Conservation (phyloP, 352 stramenopile genomes). For the Phytophthora uliginosa region DNA sequence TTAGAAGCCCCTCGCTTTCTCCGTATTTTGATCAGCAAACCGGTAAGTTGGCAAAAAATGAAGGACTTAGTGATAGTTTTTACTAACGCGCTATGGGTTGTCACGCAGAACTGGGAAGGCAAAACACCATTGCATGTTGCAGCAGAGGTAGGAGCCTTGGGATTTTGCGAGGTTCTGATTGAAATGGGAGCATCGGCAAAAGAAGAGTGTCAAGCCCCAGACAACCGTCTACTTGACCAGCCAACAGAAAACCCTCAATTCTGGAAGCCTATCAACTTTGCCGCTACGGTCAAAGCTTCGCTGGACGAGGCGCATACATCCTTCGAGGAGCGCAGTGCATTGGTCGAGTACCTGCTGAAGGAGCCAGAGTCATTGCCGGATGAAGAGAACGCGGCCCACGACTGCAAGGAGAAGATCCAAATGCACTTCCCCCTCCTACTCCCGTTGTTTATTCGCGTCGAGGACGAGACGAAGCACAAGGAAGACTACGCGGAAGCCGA, state of each 20-base stretch:
- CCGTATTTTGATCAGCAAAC: conserved; percentile 46
- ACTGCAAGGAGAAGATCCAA: conserved; percentile 56
- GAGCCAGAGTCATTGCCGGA: conserved; percentile 48
- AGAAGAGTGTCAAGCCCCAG: conserved; percentile 49
- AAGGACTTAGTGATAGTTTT: background rate
- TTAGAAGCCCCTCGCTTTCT: conserved; percentile 37
- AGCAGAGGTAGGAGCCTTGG: conserved; percentile 53
- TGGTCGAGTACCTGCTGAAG: conserved; percentile 50
- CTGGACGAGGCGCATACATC: conserved; percentile 34
- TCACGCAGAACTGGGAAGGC: conserved; percentile 61
- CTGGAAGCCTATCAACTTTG: conserved; percentile 67
- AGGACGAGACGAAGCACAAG: conserved; percentile 46
- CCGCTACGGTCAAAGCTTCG: conserved; percentile 29
- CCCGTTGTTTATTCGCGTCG: conserved; percentile 45
- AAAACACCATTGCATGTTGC: conserved; percentile 64
- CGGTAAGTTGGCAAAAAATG: conserved; percentile 24
- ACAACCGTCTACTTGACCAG: conserved; percentile 55
- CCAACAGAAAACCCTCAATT: conserved; percentile 44
- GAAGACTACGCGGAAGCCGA: conserved; percentile 47
- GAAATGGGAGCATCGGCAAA: conserved; percentile 45
- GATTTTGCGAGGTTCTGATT: conserved; percentile 54
- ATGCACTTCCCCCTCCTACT: conserved; percentile 47
- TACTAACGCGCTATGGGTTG: conserved; percentile 1
- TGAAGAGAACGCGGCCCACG: conserved; percentile 40
- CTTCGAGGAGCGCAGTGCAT: conserved; percentile 38